These are phyloP conservation scores for Aspergillus vadensis DNA, from an alignment of 2,329 filamentous ascomycete species.

Conservation along the genomic window DNA sequence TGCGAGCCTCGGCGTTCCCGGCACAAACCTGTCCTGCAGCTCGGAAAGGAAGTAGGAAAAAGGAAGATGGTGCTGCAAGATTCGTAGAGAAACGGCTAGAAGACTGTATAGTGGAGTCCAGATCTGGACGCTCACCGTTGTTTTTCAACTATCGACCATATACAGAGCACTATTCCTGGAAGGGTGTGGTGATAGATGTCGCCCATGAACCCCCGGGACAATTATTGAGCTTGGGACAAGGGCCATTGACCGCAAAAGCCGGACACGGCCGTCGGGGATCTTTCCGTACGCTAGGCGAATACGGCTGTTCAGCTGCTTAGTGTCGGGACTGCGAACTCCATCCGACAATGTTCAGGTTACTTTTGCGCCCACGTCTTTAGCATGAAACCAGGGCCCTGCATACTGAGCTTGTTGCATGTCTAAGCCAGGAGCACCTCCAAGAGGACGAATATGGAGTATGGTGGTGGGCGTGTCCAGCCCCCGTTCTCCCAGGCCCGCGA, in stretches of 20 bases:
- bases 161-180: conserved; percentile 1
- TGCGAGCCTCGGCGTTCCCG: neutral
- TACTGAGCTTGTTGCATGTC: neutral
- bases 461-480: neutral
- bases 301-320: conserved; percentile 1
- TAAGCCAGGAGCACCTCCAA: neutral
- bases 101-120: conserved; percentile 3
- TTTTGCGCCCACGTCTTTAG: neutral
- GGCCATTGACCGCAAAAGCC: neutral
- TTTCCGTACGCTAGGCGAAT: neutral
- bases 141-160: conserved; percentile 4
- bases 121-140: conserved; percentile 1
- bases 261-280: neutral
- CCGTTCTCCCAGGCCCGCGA: neutral
- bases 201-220: neutral
- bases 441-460: neutral
- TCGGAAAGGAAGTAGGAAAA: neutral
- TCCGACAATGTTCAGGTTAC: neutral
- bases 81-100: conserved; percentile 6
- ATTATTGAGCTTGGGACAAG: neutral
- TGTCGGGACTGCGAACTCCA: neutral
- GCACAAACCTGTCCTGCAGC: conserved; percentile 1
- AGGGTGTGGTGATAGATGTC: neutral
- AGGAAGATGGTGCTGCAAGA: conserved; percentile 4
- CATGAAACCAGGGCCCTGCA: neutral